Evolutionary conservation across 2,329 filamentous ascomycete species (phyloP).

Genomic region (Aspergillus awamori): DNA sequence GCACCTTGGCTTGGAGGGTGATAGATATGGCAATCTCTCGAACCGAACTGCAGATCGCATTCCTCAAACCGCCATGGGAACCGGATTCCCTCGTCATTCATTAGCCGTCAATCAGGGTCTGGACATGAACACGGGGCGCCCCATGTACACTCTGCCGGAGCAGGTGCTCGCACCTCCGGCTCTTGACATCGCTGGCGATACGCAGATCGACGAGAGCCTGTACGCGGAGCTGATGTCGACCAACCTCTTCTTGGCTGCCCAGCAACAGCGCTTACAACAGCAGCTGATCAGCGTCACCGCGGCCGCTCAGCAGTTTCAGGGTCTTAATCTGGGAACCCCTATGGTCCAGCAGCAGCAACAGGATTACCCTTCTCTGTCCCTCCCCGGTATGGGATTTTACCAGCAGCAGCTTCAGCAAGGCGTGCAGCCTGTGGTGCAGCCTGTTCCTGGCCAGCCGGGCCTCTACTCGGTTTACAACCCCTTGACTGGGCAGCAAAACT

Average conservation of each 20-base stretch:
- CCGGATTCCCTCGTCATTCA: conserved; percentile 54
- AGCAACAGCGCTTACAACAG: conserved; percentile 93
- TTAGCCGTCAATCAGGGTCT: conserved; percentile 36
- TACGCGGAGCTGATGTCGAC: conserved; percentile 89
- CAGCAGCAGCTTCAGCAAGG: conserved; percentile 69
- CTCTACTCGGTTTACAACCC: conserved; percentile 84
- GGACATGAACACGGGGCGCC: conserved; percentile 52
- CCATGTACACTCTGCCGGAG: conserved; percentile 73
- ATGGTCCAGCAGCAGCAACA: conserved; percentile 51
- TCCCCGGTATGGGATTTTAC: conserved; percentile 61
- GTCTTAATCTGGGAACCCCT: conserved; percentile 65
- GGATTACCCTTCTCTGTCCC: conserved; percentile 55
- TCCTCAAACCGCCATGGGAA: conserved; percentile 63
- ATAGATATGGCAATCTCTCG: conserved; percentile 50
- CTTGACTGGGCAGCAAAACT: conserved; percentile 79
- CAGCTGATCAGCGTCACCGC: conserved; percentile 83
- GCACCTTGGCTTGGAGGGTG: conserved; percentile 50
- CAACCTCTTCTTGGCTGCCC: conserved; percentile 88
- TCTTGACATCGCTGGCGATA: conserved; percentile 69
- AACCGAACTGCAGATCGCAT: conserved; percentile 51
- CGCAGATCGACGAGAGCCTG: conserved; percentile 79
- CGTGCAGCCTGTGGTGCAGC: conserved; percentile 65
- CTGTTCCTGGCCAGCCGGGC: conserved; percentile 70
- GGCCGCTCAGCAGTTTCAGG: conserved; percentile 80
- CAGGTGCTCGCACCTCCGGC: conserved; percentile 73